These are phyloP conservation scores for Cladophialophora psammophila DNA, from an alignment of 2,329 filamentous ascomycete genomes.

Conservation along the genomic window DNA sequence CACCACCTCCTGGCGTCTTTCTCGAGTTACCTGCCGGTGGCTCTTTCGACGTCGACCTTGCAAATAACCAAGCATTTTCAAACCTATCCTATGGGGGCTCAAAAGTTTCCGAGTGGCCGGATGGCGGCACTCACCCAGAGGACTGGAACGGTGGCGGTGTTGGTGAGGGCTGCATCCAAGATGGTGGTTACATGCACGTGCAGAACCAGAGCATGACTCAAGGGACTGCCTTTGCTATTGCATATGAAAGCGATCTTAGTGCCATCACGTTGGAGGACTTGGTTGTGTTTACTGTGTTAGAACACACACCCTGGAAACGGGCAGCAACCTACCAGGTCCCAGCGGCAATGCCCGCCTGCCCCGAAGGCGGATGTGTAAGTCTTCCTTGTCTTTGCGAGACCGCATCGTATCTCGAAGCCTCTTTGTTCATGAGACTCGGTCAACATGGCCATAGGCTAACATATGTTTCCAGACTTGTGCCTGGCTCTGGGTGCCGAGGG, in stretches of 20 bases:
- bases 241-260: slow-evolving; percentile 56
- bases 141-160: slow-evolving; percentile 54
- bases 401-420: neutral
- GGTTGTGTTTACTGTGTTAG: slow-evolving; percentile 58
- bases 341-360: slow-evolving; percentile 47
- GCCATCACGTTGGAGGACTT: slow-evolving; percentile 60
- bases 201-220: slow-evolving; percentile 54
- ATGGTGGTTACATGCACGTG: slow-evolving; percentile 58
- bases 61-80: slow-evolving; percentile 59
- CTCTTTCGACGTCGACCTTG: slow-evolving; percentile 58
- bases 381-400: neutral
- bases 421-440: neutral
- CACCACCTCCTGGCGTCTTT: slow-evolving; percentile 47
- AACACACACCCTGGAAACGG: slow-evolving; percentile 53
- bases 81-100: slow-evolving; percentile 55
- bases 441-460: neutral
- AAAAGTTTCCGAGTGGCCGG: slow-evolving; percentile 54
- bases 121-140: slow-evolving; percentile 55
- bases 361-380: slow-evolving; percentile 46
- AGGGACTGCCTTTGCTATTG: slow-evolving; percentile 61
- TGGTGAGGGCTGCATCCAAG: slow-evolving; percentile 48
- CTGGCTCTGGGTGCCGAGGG: slow-evolving; percentile 53
- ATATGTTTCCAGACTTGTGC: slow-evolving; percentile 44
- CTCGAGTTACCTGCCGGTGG: slow-evolving; percentile 59
- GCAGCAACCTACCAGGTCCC: slow-evolving; percentile 49